Percentiles rank a stretch among this genome's conserved stretches.
These are phyloP conservation scores for Apiotrichum porosum DNA, from an alignment of 1,284 basidiomycete species.

Conservation along the genomic window DNA sequence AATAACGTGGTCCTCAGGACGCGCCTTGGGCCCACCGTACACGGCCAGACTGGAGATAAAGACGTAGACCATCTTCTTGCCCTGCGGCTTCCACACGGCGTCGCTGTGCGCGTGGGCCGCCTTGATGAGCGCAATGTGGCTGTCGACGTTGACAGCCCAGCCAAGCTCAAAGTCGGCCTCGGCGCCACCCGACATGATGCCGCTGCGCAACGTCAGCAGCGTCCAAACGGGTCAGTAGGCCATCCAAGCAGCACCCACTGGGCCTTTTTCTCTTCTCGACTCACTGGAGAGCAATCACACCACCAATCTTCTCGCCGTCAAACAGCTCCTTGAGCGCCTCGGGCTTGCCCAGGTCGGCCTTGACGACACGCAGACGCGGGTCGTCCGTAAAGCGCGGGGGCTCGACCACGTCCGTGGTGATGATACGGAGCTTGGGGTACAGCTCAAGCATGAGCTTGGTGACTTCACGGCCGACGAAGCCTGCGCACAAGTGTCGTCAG, in stretches of 20 bases:
- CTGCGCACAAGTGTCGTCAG: constrained; percentile 15
- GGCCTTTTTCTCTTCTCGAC: constrained; percentile 5
- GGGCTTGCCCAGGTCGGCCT: constrained; percentile 55
- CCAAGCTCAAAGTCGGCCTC: constrained; percentile 63
- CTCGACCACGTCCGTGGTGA: constrained; percentile 57
- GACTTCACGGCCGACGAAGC: constrained; percentile 48
- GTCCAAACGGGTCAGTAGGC: no score
- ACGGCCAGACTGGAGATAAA: constrained; percentile 62
- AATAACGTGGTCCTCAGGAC: constrained; percentile 39
- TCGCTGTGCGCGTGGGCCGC: constrained; percentile 50
- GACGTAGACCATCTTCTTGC: constrained; percentile 54
- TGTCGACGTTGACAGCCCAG: constrained; percentile 59
- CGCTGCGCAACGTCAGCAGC: constrained; percentile 40
- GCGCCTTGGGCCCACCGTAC: constrained; percentile 59
- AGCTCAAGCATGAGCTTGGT: constrained; percentile 50
- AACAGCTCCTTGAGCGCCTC: constrained; percentile 51
- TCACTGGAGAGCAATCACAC: constrained; percentile 47
- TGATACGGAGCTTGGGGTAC: constrained; percentile 52
- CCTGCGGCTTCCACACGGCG: constrained; percentile 15
- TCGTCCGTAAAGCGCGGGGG: constrained; percentile 52
- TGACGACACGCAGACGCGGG: constrained; percentile 45
- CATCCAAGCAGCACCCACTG: neutral
- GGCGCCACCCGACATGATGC: constrained; percentile 64
- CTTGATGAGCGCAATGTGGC: constrained; percentile 56
- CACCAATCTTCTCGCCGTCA: constrained; percentile 41